Percentiles rank a stretch among this genome's conserved stretches.
Evolutionary conservation across 140 eudicot species (phyloP).

Genomic region (Senecio squalidus): DNA sequence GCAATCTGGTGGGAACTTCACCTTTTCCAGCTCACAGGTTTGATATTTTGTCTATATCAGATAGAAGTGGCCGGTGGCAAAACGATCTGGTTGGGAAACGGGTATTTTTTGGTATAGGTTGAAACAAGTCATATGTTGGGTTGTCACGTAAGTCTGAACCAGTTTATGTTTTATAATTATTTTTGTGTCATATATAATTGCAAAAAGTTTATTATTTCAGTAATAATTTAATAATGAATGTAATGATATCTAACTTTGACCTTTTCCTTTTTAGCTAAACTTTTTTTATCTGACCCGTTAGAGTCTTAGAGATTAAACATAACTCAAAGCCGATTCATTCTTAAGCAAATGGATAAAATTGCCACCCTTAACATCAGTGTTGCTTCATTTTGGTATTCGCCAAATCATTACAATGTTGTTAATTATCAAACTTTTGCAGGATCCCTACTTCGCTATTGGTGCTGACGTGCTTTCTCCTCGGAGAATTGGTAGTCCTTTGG

Average conservation of each 20-base stretch:
- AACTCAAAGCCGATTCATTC: not conserved
- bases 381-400: not conserved
- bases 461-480: slow-evolving; percentile 83
- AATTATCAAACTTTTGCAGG: slow-evolving; percentile 37
- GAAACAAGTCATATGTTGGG: not conserved
- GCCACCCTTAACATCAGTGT: not conserved
- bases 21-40: slow-evolving; percentile 97
- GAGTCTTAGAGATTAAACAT: not conserved
- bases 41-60: slow-evolving; percentile 1
- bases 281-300: not conserved
- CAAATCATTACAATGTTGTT: slow-evolving; percentile 2
- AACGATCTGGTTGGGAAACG: not conserved
- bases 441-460: slow-evolving; percentile 86
- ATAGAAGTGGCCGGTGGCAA: slow-evolving; percentile 6
- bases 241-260: not conserved
- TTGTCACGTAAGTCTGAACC: not conserved
- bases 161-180: not conserved
- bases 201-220: not conserved
- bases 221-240: not conserved
- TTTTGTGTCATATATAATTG: not conserved
- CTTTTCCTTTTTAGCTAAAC: not conserved
- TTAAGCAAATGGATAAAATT: not conserved
- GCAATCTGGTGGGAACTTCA: slow-evolving; percentile 97
- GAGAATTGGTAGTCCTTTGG: slow-evolving; percentile 91
- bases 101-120: not conserved